Base-by-base conservation (phyloP, 176 grass and related monocot species). In the Bromus sterilis region DNA sequence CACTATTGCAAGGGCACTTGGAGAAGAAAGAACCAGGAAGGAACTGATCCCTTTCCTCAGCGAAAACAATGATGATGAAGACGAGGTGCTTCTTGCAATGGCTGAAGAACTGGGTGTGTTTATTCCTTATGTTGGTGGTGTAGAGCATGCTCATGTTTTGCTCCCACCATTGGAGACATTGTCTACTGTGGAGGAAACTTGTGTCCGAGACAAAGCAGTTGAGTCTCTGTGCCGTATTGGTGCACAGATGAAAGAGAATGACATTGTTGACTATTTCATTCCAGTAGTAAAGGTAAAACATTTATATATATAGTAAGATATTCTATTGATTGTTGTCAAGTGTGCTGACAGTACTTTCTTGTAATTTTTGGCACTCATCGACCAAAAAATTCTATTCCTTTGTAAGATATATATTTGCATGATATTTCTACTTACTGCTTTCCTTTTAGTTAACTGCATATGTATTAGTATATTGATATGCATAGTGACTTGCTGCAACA, bases 1-100 rank as follows among this genome's bases (percentile, higher is more conserved):
- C 31, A 98, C 93, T 44, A 95, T 98, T 84, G 96, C 96, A 30
- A 76, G 96, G 30, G 96, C 92, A 67, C 85, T 98, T 66, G 93
- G 96, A 18, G 96, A 98, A 81, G 96, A 98, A 83, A 89, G 96
- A 42, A 95, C 96, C 13, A 88, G 93, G 62, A 98, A 95, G 73
- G 96, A 98, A 80, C 86, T 98, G 46, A 93, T 98, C 76, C 96
- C 96, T 21, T 98, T 98, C 41, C 90, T 98, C 7, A 91, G 92
- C 73, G 96, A 98, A 88, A 98, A 98, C 79, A 98, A 98, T 81
- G 96, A 93, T 1, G 96, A 98, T 39, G 92, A 98, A 71, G 96
- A 98, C 79, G 96, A 98, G 82, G 96, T 98, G 58, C 96, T 98
- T 63, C 96, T 98, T 71, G 90, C 89, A 28, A 98, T 98, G 92